These are phyloP conservation scores for Bathelium albidoporum DNA, from an alignment of 495 filamentous ascomycete species.

Conservation along the genomic window DNA sequence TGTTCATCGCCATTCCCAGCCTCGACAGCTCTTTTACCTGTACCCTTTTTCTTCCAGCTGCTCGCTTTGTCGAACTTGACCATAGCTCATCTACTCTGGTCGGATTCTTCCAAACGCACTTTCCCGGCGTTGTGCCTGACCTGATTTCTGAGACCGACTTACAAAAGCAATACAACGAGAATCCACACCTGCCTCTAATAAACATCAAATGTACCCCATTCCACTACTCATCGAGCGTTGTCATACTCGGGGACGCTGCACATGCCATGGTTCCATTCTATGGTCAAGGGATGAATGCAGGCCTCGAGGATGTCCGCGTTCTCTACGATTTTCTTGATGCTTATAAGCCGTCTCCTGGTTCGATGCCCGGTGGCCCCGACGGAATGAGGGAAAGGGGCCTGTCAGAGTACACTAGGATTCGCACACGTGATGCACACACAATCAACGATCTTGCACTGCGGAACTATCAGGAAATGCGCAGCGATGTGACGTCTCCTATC, in stretches of 20 bases:
- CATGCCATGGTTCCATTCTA: constrained; percentile 85
- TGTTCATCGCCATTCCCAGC: constrained; percentile 96
- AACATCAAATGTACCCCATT: constrained; percentile 84
- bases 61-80: constrained; percentile 49
- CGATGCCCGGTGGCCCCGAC: constrained; percentile 32
- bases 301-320: constrained; percentile 33
- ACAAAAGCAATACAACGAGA: constrained; percentile 56
- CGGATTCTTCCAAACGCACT: constrained; percentile 64
- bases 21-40: constrained; percentile 87
- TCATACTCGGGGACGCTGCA: constrained; percentile 87
- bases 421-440: constrained; percentile 66
- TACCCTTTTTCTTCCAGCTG: constrained; percentile 74
- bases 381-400: constrained; percentile 48
- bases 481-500: constrained; percentile 59
- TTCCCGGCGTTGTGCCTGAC: constrained; percentile 76
- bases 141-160: constrained; percentile 63
- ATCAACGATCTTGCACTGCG: constrained; percentile 88
- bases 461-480: constrained; percentile 91
- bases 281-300: constrained; percentile 37
- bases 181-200: constrained; percentile 86
- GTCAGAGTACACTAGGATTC: constrained; percentile 58
- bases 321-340: constrained; percentile 57
- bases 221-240: constrained; percentile 64
- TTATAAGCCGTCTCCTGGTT: constrained; percentile 32
- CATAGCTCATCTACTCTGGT: constrained; percentile 45